Evolutionary conservation across 78 protist genomes (phyloP).

Genomic region (Dictyostelium citrinum): DNA sequence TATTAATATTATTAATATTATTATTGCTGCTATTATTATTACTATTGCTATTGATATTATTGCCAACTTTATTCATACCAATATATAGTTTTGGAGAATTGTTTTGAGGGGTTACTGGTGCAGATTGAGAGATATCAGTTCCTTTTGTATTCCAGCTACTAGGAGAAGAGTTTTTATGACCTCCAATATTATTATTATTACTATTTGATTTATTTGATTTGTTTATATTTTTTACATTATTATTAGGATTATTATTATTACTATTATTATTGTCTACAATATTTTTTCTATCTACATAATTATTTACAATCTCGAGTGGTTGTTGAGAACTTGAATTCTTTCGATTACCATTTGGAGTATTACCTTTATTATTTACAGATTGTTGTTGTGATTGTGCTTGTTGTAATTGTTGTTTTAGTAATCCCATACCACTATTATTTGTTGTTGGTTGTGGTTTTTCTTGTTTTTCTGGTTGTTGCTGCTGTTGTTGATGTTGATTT

Average conservation of each 20-base stretch:
- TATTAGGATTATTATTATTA: not conserved
- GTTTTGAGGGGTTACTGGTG: constrained; percentile 65
- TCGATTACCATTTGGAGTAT: not conserved
- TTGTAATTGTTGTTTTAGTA: constrained; percentile 3
- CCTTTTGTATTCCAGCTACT: not conserved
- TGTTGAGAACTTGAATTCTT: constrained; percentile 4
- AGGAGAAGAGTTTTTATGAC: not conserved
- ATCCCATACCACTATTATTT: not conserved
- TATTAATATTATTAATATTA: not conserved
- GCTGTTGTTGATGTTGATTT: not conserved
- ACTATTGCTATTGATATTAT: not conserved
- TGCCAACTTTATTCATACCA: constrained; percentile 23
- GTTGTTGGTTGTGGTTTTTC: not conserved
- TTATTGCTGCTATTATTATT: not conserved
- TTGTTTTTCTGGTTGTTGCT: not conserved
- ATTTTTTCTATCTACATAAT: constrained; percentile 3
- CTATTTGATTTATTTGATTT: not conserved
- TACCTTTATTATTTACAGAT: not conserved
- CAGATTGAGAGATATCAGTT: constrained; percentile 25
- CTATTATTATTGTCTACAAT: not conserved
- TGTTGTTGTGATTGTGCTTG: not conserved
- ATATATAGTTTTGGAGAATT: constrained; percentile 40
- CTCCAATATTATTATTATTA: not conserved
- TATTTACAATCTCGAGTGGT: not conserved
- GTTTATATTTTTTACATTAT: not conserved